Base-by-base conservation (phyloP, 2,329 filamentous ascomycete species). In the Paecilomyces formosus region DNA sequence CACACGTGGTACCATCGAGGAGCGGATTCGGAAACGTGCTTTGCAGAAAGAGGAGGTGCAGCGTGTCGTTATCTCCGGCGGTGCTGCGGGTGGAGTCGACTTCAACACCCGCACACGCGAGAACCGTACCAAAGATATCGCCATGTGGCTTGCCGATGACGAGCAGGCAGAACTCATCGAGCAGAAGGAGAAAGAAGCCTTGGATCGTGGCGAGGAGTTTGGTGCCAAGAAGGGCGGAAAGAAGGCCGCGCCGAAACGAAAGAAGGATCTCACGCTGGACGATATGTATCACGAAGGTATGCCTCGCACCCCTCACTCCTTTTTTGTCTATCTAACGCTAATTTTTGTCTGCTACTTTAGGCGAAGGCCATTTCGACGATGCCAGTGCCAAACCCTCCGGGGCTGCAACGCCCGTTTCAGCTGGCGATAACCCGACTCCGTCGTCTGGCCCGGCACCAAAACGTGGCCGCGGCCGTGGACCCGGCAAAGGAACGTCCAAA, bases 261-360 rank as follows among this genome's bases (percentile, higher is more conserved):
- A 76, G 74, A 74, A 74, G 57, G 84, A 87, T 72, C 77, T 87
- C 63, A 86, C 82, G 69, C 78, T 97, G 75, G 94, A 97, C 73
- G 93, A 97, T 71, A 92, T 99, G 90, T 99, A 99, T 78, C 94
- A 99, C 73, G 94, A 99, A 82, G 94, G 94, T 96, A 74, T 86
- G 90, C 78, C n/a, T 26, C 61, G 55, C 62, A 69, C 57, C 24
- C 21, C 45, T 60, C 33, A 28, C 31, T 57, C 55, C 60, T 66
- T 55, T 68, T 58, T 54, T 55, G 35, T 39, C 59, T 45, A 58
- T 55, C 26, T 63, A 62, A 72, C 77, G 50, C 51, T 61, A 56
- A 52, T 52, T 1, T 52, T 24, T 24, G 15, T n/a, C 50, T 7
- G 69, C 39, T 45, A 18, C 39, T 45, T n/a, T 45, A 97, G 93